Evolutionary conservation across 495 filamentous ascomycete genomes (phyloP).

Genomic region (Xylaria venustula): DNA sequence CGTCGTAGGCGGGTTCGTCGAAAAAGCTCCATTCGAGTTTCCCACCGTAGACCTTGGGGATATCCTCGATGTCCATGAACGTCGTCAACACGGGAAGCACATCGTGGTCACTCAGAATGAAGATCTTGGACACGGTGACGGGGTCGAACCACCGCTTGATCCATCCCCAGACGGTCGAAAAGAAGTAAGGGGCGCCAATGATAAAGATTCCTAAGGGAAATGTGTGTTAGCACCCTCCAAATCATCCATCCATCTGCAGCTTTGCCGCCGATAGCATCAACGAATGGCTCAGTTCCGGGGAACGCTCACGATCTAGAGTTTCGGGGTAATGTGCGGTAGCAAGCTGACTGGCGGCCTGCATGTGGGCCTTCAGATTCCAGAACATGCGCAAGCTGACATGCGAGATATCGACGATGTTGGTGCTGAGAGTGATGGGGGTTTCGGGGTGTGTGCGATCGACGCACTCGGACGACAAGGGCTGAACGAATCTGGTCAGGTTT

Average conservation of each 20-base stretch:
- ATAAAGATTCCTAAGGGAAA: constrained; percentile 49
- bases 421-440: constrained; percentile 80
- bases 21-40: constrained; percentile 78
- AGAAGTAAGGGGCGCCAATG: constrained; percentile 86
- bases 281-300: background rate
- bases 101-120: constrained; percentile 70
- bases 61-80: constrained; percentile 77
- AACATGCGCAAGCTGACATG: constrained; percentile 85
- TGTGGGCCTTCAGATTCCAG: constrained; percentile 86
- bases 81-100: constrained; percentile 68
- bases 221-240: constrained; percentile 10
- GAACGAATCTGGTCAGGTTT: constrained; percentile 80
- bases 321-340: constrained; percentile 94
- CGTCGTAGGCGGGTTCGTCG: constrained; percentile 60
- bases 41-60: constrained; percentile 83
- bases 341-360: constrained; percentile 83
- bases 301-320: constrained; percentile 68
- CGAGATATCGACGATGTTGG: constrained; percentile 86
- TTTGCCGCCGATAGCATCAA: background rate
- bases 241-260: background rate
- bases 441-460: constrained; percentile 64
- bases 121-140: constrained; percentile 88
- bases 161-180: constrained; percentile 93
- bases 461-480: constrained; percentile 75
- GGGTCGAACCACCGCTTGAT: constrained; percentile 96